A percentile compares a stretch with the other conserved stretches of the same genome.
Evolutionary conservation across 2,329 filamentous ascomycete genomes (phyloP).

Genomic region (Plenodomus biglobosus): DNA sequence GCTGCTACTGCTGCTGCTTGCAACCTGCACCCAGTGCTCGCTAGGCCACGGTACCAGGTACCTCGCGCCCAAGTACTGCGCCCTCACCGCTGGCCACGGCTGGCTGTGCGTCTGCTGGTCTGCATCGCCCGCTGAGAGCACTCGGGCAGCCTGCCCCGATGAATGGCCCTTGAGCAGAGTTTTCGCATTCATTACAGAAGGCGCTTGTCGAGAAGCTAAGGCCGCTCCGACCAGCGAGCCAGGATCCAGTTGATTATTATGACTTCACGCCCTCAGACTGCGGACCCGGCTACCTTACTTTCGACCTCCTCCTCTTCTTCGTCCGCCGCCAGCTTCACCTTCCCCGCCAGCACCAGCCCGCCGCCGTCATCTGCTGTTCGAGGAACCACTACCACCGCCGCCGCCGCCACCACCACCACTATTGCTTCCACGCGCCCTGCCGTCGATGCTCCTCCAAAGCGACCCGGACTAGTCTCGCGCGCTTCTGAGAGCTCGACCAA

Average conservation of each 20-base stretch:
- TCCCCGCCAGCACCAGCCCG: constrained; percentile 15
- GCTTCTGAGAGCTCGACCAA: constrained; percentile 32
- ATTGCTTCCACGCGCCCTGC: constrained; percentile 23
- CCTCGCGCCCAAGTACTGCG: constrained; percentile 19
- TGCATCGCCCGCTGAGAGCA: constrained; percentile 12
- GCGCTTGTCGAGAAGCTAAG: constrained; percentile 37
- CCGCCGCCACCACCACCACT: constrained; percentile 19
- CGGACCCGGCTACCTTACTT: constrained; percentile 23
- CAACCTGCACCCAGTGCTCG: background rate
- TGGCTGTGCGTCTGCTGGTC: constrained; percentile 5
- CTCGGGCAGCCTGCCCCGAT: constrained; percentile 39
- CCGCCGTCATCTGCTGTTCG: constrained; percentile 1
- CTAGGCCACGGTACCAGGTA: constrained; percentile 7
- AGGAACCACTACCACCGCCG: no score
- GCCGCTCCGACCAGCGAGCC: constrained; percentile 33
- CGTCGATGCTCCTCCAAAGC: constrained; percentile 33
- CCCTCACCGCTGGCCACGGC: constrained; percentile 29
- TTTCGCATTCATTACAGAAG: constrained; percentile 34
- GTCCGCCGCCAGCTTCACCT: constrained; percentile 12
- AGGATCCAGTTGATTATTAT: constrained; percentile 37
- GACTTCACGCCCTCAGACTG: constrained; percentile 34
- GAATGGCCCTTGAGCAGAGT: constrained; percentile 33
- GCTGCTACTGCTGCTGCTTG: background rate
- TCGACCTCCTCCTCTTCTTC: constrained; percentile 10
- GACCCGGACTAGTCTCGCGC: constrained; percentile 38